phyloP scores from a whole-genome alignment of 768 basidiomycete species.

The Termitomyces sp. region DNA sequence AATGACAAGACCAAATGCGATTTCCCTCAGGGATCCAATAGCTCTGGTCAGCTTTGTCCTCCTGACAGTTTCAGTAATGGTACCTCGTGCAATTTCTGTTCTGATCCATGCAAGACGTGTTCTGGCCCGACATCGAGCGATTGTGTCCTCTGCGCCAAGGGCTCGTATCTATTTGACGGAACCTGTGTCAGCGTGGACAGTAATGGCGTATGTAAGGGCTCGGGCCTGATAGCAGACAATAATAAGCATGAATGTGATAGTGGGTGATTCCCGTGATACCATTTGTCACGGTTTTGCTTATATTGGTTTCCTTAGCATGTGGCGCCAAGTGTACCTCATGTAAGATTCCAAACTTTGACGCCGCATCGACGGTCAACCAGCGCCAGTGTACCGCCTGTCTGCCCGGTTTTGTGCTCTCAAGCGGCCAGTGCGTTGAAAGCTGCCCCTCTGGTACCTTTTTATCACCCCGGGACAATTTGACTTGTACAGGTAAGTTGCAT shows the following conservation, averaged over 20 bases:
- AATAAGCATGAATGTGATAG: conserved; percentile 81
- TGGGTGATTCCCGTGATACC: conserved; percentile 29
- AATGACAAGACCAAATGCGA: conserved; percentile 66
- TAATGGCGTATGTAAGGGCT: conserved; percentile 69
- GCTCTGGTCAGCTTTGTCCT: conserved; percentile 53
- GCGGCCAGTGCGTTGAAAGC: conserved; percentile 59
- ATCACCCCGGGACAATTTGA: conserved; percentile 64
- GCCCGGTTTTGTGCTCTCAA: conserved; percentile 67
- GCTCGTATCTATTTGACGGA: conserved; percentile 60
- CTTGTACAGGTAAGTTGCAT: conserved; percentile 48
- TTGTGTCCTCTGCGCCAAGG: conserved; percentile 63
- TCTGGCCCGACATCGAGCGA: conserved; percentile 59
- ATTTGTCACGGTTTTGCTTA: background rate
- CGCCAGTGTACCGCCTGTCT: conserved; percentile 75
- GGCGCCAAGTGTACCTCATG: conserved; percentile 79
- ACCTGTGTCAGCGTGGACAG: conserved; percentile 60
- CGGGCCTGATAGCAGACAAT: conserved; percentile 72
- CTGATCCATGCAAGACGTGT: conserved; percentile 66
- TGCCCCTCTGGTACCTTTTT: conserved; percentile 75
- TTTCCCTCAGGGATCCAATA: conserved; percentile 41
- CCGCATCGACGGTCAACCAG: conserved; percentile 55
- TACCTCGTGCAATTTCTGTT: conserved; percentile 50
- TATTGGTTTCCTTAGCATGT: conserved; percentile 46
- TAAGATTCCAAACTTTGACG: conserved; percentile 62
- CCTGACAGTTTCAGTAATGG: conserved; percentile 56